These are phyloP conservation scores for Brassica cretica DNA, from an alignment of 345 rosid genomes.

Conservation along the genomic window DNA sequence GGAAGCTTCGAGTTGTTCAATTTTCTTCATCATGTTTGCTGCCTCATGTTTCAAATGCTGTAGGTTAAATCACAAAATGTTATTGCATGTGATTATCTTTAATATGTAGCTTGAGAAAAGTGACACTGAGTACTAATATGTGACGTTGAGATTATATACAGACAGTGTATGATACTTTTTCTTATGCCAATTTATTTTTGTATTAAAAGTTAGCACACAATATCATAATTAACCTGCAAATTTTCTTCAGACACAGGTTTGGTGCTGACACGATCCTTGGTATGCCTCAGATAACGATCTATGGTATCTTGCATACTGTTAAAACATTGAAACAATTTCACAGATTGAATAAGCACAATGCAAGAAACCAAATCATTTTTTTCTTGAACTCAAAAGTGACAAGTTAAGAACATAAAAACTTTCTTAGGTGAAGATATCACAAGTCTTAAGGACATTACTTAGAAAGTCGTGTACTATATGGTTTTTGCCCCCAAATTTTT, in stretches of 20 bases:
- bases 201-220: neutral
- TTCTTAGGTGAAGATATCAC: neutral
- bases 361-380: conserved; percentile 5
- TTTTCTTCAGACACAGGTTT: conserved; percentile 45
- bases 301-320: conserved; percentile 56
- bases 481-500: neutral
- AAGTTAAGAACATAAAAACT: neutral
- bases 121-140: conserved; percentile 9
- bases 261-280: conserved; percentile 43
- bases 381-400: neutral
- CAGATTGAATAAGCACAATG: neutral
- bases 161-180: neutral
- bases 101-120: neutral
- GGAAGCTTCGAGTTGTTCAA: conserved; percentile 73
- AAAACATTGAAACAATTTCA: conserved; percentile 8
- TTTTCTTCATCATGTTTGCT: conserved; percentile 68
- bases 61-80: conserved; percentile 30
- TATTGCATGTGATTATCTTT: conserved; percentile 31
- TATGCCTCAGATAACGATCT: conserved; percentile 51
- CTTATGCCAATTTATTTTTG: neutral
- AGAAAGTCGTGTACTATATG: conserved; percentile 10
- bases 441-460: neutral
- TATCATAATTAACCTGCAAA: conserved; percentile 44
- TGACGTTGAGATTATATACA: neutral
- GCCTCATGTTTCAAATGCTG: conserved; percentile 84